A percentile compares a stretch with the other conserved stretches of the same genome.
These are phyloP conservation scores for Chamaecyparis obtusa DNA, from an alignment of 75 land plant species.

Conservation along the genomic window DNA sequence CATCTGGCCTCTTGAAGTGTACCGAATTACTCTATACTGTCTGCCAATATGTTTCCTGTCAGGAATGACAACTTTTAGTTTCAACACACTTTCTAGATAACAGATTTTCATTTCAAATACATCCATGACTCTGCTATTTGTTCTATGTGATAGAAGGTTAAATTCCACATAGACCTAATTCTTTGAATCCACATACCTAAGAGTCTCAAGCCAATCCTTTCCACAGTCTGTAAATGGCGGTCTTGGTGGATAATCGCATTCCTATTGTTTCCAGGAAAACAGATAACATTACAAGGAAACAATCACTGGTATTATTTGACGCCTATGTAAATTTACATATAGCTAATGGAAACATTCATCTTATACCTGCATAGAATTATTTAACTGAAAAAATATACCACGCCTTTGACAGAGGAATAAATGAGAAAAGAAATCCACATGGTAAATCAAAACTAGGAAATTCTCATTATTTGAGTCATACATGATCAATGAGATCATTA, in stretches of 20 bases:
- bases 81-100: background rate
- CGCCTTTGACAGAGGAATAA: background rate
- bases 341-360: background rate
- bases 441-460: background rate
- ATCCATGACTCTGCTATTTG: background rate
- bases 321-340: background rate
- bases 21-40: conserved; percentile 42
- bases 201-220: conserved; percentile 50
- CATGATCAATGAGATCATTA: background rate
- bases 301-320: background rate
- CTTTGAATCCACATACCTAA: conserved; percentile 17
- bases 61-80: background rate
- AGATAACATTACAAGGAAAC: background rate
- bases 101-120: background rate
- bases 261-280: conserved; percentile 17
- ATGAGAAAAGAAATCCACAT: background rate
- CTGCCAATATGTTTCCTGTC: conserved; percentile 31
- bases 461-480: background rate
- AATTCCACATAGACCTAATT: background rate
- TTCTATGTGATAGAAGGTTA: background rate
- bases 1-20: conserved; percentile 51
- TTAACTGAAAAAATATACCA: background rate
- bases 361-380: background rate
- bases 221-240: conserved; percentile 43
- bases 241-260: conserved; percentile 50